Conservation (phyloP, 371 early-diverging fungal species). For the Rhizopus stolonifer region DNA sequence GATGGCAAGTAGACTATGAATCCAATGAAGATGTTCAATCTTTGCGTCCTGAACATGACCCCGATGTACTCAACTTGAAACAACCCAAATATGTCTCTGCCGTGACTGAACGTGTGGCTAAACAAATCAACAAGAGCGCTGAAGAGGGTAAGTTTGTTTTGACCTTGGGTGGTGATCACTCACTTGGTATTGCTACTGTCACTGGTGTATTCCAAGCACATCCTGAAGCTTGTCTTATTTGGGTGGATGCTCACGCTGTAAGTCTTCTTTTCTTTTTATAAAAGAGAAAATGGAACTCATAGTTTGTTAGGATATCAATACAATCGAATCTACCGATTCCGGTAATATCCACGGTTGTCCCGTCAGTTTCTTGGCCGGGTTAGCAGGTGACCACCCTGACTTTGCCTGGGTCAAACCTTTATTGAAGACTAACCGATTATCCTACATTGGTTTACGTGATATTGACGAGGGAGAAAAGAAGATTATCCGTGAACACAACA, state of each 20-base stretch:
- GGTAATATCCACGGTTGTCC: conserved; percentile 98
- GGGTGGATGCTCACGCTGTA: conserved; percentile 97
- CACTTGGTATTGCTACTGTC: conserved; percentile 89
- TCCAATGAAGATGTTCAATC: conserved; percentile 59
- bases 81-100: conserved; percentile 83
- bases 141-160: conserved; percentile 79
- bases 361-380: conserved; percentile 86
- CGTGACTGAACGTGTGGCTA: conserved; percentile 71
- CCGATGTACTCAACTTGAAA: conserved; percentile 75
- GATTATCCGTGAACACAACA: conserved; percentile 73
- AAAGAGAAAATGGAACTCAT: background rate
- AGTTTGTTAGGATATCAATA: conserved; percentile 84
- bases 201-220: conserved; percentile 80
- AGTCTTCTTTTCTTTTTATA: conserved; percentile 31
- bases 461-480: conserved; percentile 87
- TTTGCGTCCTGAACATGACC: conserved; percentile 65
- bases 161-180: conserved; percentile 96
- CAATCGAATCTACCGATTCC: conserved; percentile 81
- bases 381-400: conserved; percentile 67
- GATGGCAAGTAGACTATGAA: conserved; percentile 77
- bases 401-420: conserved; percentile 87
- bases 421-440: conserved; percentile 74
- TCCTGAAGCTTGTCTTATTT: conserved; percentile 87
- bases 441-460: conserved; percentile 96
- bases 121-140: conserved; percentile 60